phyloP scores from a whole-genome alignment of 73 alveolate genomes.

The Stentor coeruleus region DNA sequence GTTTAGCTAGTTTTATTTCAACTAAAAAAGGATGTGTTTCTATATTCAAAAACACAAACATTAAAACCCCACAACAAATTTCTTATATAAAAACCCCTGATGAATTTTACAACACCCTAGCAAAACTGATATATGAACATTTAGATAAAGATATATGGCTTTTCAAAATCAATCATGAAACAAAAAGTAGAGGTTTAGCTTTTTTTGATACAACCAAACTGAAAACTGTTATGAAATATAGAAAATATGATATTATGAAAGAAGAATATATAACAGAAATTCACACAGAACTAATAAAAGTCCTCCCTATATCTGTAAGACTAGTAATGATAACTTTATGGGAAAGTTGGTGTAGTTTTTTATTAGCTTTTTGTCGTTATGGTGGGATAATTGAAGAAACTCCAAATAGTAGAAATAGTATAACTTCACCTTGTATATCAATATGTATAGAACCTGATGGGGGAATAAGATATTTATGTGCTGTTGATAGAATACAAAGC shows the following conservation, averaged over 20 bases:
- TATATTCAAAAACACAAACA: slow-evolving; percentile 85
- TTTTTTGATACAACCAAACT: slow-evolving; percentile 78
- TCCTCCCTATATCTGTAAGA: slow-evolving; percentile 80
- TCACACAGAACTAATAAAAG: slow-evolving; percentile 65
- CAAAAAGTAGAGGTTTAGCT: slow-evolving; percentile 97
- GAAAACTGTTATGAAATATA: slow-evolving; percentile 60
- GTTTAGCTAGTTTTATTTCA: slow-evolving; percentile 73
- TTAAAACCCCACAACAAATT: slow-evolving; percentile 91
- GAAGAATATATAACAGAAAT: slow-evolving; percentile 70
- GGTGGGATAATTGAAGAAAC: slow-evolving; percentile 97
- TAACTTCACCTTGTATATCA: slow-evolving; percentile 85
- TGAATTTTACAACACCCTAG: slow-evolving; percentile 82
- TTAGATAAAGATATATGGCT: slow-evolving; percentile 91
- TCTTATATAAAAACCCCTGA: slow-evolving; percentile 89
- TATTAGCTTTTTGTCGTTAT: slow-evolving; percentile 70
- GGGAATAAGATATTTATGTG: slow-evolving; percentile 69
- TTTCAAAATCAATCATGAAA: slow-evolving; percentile 94
- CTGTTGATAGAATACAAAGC: slow-evolving; percentile 89
- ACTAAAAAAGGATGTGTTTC: slow-evolving; percentile 94
- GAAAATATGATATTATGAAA: slow-evolving; percentile 58
- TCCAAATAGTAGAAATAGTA: slow-evolving; percentile 80
- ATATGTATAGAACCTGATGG: slow-evolving; percentile 92
- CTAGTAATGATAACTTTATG: slow-evolving; percentile 81
- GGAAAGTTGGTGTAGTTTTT: slow-evolving; percentile 85
- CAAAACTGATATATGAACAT: slow-evolving; percentile 86